Evolutionary conservation across 148 eudicot species (phyloP).

Genomic region (Vaccinium darrowii): DNA sequence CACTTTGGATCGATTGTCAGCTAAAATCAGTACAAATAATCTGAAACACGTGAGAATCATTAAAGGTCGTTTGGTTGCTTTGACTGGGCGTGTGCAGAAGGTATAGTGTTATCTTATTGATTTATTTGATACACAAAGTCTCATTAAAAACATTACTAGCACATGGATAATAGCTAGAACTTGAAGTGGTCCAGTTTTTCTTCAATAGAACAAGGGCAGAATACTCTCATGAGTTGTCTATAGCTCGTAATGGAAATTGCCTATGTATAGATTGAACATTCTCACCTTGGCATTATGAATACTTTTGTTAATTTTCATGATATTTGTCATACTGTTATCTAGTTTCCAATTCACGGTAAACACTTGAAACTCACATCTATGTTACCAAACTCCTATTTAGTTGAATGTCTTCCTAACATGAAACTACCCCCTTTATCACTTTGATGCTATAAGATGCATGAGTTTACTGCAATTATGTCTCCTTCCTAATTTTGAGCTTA

Average conservation of each 20-base stretch:
- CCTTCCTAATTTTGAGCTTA: neutral
- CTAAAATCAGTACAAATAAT: conserved; percentile 40
- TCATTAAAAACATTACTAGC: neutral
- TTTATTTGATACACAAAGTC: neutral
- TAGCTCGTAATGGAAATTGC: neutral
- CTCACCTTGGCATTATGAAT: neutral
- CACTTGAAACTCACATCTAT: neutral
- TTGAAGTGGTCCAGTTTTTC: neutral
- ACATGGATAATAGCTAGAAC: neutral
- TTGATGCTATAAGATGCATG: neutral
- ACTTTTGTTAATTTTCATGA: neutral
- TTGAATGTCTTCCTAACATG: neutral
- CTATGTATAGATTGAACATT: neutral
- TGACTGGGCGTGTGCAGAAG: conserved; percentile 48
- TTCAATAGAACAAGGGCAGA: neutral
- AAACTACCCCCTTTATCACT: neutral
- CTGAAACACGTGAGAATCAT: conserved; percentile 50
- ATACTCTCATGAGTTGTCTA: neutral
- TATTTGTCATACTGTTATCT: no score
- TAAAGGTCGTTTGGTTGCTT: conserved; percentile 43
- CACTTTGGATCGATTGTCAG: conserved; percentile 40
- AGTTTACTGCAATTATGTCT: neutral
- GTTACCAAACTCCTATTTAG: neutral
- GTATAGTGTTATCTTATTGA: conserved; percentile 8
- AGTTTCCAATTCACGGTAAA: neutral